Base-by-base conservation (phyloP, 2,329 filamentous ascomycete genomes). In the Cladophialophora carrionii region DNA sequence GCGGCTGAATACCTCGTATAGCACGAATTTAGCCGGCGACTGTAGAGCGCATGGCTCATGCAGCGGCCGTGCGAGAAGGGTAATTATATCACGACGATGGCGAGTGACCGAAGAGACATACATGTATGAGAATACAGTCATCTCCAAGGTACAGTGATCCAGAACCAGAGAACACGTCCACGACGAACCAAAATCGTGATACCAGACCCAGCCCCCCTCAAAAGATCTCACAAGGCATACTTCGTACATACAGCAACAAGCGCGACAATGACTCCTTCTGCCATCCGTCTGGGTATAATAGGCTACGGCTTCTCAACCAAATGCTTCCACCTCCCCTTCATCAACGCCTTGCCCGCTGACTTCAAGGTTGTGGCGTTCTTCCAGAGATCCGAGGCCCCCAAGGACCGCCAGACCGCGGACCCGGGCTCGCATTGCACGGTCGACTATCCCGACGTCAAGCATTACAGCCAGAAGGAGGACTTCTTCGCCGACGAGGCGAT, bases 271-370 rank as follows among this genome's bases (percentile, higher is more conserved):
- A 51, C 32, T 26, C 12, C 20, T 12, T 52, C 48, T 17, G 61
- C 73, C 26, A 74, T 84, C 73, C 86, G 87, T 68, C 81, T 86
- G 62, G 84, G 83, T 52, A 75, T 87, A 48, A 81, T 87, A 64
- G 85, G 85, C 72, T 87, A 86, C 74, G 85, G 85, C 71, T 77
- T 86, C 73, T 85, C 83, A 58, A 90, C 90, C 77, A 93, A 92
- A 75, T 82, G 90, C 79, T 94, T 93, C 79, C 90, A 94, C 78
- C 91, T 93, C 73, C 90, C 90, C 67, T 90, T 92, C 78, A 84
- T 94, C 77, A 79, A 80, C 58, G 82, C 83, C 32, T 85, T 88
- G 0, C 82, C 87, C 8, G 29, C 24, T 17, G 80, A 85, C 61
- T 82, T 92, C 74, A 86, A 82, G 58, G 84, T 94, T 20, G 85